A percentile compares a stretch with the other conserved stretches of the same genome.
These are phyloP conservation scores for Martensiomyces pterosporus DNA, from an alignment of 192 early-diverging fungal species.

Conservation along the genomic window DNA sequence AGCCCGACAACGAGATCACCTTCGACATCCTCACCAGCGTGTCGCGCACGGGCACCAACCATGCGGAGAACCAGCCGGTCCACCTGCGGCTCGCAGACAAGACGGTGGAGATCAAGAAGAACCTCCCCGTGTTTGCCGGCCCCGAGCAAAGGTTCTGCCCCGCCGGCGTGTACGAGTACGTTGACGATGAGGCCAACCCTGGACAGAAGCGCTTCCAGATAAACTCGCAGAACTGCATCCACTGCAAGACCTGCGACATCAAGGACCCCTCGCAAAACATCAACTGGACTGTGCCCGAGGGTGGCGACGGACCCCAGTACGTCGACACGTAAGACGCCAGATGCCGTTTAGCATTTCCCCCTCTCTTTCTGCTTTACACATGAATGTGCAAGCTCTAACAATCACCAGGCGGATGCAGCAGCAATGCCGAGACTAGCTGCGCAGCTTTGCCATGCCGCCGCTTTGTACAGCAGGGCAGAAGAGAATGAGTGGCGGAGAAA, in stretches of 20 bases:
- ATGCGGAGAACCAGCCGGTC: constrained; percentile 92
- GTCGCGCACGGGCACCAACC: constrained; percentile 87
- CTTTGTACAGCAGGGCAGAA: no score
- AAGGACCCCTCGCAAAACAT: constrained; percentile 99
- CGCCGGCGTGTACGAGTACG: constrained; percentile 97
- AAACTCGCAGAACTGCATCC: constrained; percentile 96
- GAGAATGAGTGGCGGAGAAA: no score
- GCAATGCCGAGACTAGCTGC: no score
- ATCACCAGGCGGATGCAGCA: no score
- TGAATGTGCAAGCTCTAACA: no score
- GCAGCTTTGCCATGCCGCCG: no score
- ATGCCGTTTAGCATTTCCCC: no score
- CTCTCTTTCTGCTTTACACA: no score
- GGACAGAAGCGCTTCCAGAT: constrained; percentile 93
- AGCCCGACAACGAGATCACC: constrained; percentile 90
- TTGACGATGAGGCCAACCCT: constrained; percentile 86
- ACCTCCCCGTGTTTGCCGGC: constrained; percentile 83
- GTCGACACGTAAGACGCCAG: constrained; percentile 59
- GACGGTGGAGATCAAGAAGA: constrained; percentile 73
- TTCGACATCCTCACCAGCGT: constrained; percentile 96
- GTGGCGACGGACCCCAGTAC: constrained; percentile 82
- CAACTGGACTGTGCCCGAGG: constrained; percentile 95
- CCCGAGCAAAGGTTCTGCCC: constrained; percentile 97
- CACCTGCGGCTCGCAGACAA: constrained; percentile 80
- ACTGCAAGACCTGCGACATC: constrained; percentile 99